A percentile compares a stretch with the other conserved stretches of the same genome.
Conservation (phyloP, 2,329 filamentous ascomycete genomes). For the Pseudogymnoascus sp. region DNA sequence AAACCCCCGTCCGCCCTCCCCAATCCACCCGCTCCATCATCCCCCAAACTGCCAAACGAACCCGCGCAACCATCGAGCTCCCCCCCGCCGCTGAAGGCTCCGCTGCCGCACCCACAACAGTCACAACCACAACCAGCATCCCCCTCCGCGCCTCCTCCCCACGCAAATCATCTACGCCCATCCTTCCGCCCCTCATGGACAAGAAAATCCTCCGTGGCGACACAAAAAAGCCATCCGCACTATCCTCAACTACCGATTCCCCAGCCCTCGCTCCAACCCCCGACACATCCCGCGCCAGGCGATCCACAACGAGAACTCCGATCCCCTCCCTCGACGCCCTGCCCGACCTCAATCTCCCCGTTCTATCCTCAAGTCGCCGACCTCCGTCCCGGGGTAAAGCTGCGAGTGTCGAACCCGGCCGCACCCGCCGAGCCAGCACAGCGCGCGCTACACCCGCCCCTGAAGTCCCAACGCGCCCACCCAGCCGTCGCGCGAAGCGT, state of each 20-base stretch:
- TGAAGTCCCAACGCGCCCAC: conserved; percentile 33
- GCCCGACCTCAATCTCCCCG: conserved; percentile 14
- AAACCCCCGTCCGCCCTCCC: conserved; percentile 48
- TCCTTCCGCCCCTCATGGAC: conserved; percentile 25
- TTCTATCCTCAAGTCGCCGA: background rate
- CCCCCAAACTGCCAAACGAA: background rate
- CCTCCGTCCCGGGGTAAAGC: conserved; percentile 26
- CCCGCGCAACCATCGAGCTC: background rate
- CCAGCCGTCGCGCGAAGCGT: conserved; percentile 56
- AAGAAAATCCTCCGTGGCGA: background rate
- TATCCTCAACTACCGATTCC: background rate
- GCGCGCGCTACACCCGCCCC: conserved; percentile 35
- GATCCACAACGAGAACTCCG: conserved; percentile 10
- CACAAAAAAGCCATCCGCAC: background rate
- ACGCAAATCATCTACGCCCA: conserved; percentile 30
- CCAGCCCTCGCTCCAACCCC: background rate
- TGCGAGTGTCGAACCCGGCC: conserved; percentile 27
- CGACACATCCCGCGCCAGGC: conserved; percentile 10
- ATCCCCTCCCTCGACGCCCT: conserved; percentile 16
- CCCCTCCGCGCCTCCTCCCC: conserved; percentile 19
- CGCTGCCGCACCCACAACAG: background rate
- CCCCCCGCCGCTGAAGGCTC: background rate
- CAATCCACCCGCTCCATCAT: conserved; percentile 16
- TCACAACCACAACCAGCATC: conserved; percentile 12
- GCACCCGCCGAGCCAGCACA: conserved; percentile 30